Base-by-base conservation (phyloP, 2,329 filamentous ascomycete genomes). In the Aspergillus eucalypticola region DNA sequence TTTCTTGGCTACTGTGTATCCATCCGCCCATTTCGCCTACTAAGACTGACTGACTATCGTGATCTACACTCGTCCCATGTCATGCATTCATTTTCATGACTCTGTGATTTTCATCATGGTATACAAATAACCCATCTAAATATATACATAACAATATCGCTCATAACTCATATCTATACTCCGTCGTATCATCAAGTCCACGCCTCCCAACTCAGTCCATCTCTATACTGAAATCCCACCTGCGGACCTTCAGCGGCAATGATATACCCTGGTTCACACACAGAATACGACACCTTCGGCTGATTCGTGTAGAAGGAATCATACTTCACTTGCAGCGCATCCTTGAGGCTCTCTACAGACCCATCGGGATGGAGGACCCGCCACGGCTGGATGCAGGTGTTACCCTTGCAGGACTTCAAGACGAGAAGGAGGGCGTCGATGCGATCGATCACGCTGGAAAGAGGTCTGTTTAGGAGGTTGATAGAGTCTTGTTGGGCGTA, bases 371-470 rank as follows among this genome's bases (percentile, higher is more conserved):
- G 76, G 2, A 79, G 62, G 0, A 71, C 65, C 21, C 69, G 59
- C 77, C 76, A 79, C 2, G 76, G 77, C 48, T 73, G 62, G 35
- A 72, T 69, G 54, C 77, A 79, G 3, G 68, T 70, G 3, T 42
- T 38, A 7, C 69, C 74, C 53, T 75, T 69, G 66, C 77, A 79
- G 3, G 56, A 59, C 13, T 59, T 59, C 29, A 54, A 17, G 8
- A 59, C 56, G 1, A 59, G 29, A 13, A 59, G 17, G 0, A 59
- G 41, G 8, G 56, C 56, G 3, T 59, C 50, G 7, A 59, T 23
- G 4, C 56, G 56, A n/a, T 52, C 51, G 19, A 59, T 50, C 3
- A 59, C 50, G 25, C n/a, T n/a, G 5, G 17, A n/a, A 3, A 59
- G 42, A n/a, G 3, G 27, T 15, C 11, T 21, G 13, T 1, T 27